Evolutionary conservation across 805 yeast genomes (phyloP), one percentile per base, ranked within the genome.

Genomic region (Lipomyces sp.): DNA sequence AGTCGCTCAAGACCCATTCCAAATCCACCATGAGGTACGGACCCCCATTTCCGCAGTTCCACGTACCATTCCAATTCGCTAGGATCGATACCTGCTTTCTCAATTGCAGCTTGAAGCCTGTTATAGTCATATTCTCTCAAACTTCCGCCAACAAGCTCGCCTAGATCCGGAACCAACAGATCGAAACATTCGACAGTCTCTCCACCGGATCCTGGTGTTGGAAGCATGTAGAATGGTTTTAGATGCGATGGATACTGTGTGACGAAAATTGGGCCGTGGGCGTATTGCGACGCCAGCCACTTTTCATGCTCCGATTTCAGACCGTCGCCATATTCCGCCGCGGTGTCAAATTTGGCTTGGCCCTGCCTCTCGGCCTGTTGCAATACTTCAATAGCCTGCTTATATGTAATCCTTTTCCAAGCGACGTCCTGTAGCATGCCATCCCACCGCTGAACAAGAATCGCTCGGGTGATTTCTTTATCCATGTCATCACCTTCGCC

Each of bases 111-210:
- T 2, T 80, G 71, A 18, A 95, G 77, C 11, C 65, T 72, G 0
- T 77, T 82, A 66, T 84, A 79, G 68, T 84, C 78, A 73, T 90
- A 90, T 73, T 94, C 97, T 77, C 99, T 90, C 67, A 95, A 72
- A 0, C 97, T 92, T 0, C 99, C 99, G 1, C 99, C 99, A 6
- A 91, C 87, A 15, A 95, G 80, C 76, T 95, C 99, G 32, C 98
- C 99, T 64, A 95, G 84, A 24, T 88, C 94, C 0, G 99, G 99
- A 24, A 94, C 85, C 4, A 95, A 78, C 58, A 95, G 81, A 75
- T 95, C 99, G 74, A 87, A 95, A 73, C 98, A 93, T 0, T 90
- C 96, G 1, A 91, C 98, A 0, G 97, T 92, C 4, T 77, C 75
- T 0, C 74, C 69, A 24, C 64, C 56, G 8, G 54, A 61, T 79